A percentile compares a stretch with the other conserved stretches of the same genome.
phyloP scores from a whole-genome alignment of 1,284 basidiomycete genomes.

The Exobasidium rhododendri region DNA sequence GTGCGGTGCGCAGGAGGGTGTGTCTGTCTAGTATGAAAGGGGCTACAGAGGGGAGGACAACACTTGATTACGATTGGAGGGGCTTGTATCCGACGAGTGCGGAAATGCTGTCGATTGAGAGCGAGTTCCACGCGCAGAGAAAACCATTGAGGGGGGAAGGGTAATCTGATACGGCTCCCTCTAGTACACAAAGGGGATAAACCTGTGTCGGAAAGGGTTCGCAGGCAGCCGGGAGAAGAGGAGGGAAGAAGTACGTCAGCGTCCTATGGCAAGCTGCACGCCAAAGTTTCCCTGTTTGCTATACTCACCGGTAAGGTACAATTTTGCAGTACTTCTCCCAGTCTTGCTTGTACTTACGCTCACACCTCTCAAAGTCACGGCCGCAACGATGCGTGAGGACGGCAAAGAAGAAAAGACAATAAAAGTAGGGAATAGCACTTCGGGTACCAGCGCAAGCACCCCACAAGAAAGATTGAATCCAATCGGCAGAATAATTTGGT shows the following conservation, averaged over 20 bases:
- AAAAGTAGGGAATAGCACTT: constrained; percentile 88
- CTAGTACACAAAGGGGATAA: constrained; percentile 43
- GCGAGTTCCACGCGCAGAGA: too few relatives aligned
- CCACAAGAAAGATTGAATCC: constrained; percentile 76
- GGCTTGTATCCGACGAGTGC: too few relatives aligned
- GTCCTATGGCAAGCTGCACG: not conserved
- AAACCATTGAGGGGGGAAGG: too few relatives aligned
- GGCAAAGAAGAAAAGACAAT: constrained; percentile 47
- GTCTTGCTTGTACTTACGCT: constrained; percentile 88
- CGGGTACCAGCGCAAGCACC: constrained; percentile 77
- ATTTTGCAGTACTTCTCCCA: constrained; percentile 73
- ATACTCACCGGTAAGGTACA: constrained; percentile 48
- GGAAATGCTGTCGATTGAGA: too few relatives aligned
- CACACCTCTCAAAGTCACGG: constrained; percentile 63
- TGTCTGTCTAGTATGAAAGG: too few relatives aligned
- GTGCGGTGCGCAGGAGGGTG: too few relatives aligned
- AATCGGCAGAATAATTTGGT: constrained; percentile 65
- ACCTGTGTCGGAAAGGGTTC: too few relatives aligned
- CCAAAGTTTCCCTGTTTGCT: too few relatives aligned
- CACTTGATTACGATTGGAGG: too few relatives aligned
- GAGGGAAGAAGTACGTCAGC: not conserved
- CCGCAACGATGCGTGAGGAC: constrained; percentile 49
- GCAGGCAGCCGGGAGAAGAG: too few relatives aligned
- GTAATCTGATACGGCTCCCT: not conserved
- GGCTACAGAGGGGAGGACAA: too few relatives aligned